Evolutionary conservation across 768 basidiomycete species (phyloP), one percentile per base, ranked within the genome.

Genomic region (Hericium coralloides): DNA sequence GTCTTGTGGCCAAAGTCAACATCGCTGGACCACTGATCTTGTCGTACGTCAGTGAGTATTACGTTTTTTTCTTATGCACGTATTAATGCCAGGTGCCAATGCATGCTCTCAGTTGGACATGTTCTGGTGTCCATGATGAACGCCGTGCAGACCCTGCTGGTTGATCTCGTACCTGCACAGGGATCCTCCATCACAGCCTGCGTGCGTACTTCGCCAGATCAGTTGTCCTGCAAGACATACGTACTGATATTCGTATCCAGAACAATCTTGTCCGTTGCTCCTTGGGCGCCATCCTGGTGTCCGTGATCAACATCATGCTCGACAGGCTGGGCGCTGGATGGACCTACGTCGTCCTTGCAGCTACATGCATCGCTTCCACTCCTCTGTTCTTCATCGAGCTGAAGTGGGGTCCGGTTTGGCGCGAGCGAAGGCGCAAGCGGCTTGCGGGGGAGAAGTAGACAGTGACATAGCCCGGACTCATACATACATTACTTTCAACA

Each of bases 101-200:
- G 58, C 38, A 45, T 52, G 12, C n/a, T 15, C 37, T 3, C 58
- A 87, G 85, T 85, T 53, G 84, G 83, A 3, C 74, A 70, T 56
- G 63, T 73, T 4, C 63, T 70, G 0, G 72, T 79, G 1, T 64
- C 73, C 4, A 60, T 82, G 22, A 76, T 86, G 79, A 88, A 81
- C 64, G 70, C 72, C 1, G 66, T 74, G 0, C 81, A 84, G 60
- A 87, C 85, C 0, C 69, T 89, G 25, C 75, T 87, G 64, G 73
- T 89, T 20, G 87, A 89, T 67, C 72, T 87, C 36, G 69, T 79
- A 7, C 85, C 86, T 3, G 61, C 66, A 0, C 83, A 84, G 56
- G 77, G 84, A 43, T 85, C 85, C 12, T 81, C 85, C 6, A 76
- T 87, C 8, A 86, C 84, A 1, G 87, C 85, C 49, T 89, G 86